These are phyloP conservation scores for Trichosporon sp. DNA, from an alignment of 1,284 basidiomycete species.

Conservation along the genomic window DNA sequence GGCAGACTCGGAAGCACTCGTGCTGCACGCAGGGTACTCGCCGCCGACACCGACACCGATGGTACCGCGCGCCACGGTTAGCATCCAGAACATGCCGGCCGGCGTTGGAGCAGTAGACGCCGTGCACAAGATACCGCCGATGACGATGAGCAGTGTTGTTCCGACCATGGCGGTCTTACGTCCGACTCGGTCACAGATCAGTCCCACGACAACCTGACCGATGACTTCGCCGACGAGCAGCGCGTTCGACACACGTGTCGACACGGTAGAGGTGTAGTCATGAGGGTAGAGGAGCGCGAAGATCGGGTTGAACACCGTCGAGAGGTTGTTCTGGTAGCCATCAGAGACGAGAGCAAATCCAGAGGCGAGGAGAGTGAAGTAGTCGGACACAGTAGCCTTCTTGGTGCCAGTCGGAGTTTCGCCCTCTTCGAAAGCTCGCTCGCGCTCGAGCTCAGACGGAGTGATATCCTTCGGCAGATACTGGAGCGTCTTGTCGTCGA, in stretches of 20 bases:
- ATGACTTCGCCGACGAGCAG: conserved; percentile 40
- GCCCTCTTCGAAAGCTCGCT: background rate
- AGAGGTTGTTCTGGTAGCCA: conserved; percentile 49
- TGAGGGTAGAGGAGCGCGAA: conserved; percentile 29
- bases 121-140: conserved; percentile 38
- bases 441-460: background rate
- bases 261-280: conserved; percentile 32
- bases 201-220: conserved; percentile 36
- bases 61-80: conserved; percentile 70
- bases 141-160: conserved; percentile 39
- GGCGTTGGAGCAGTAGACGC: conserved; percentile 35
- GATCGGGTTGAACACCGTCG: conserved; percentile 36
- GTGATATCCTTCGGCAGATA: conserved; percentile 5
- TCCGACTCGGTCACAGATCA: conserved; percentile 40
- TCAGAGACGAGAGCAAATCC: conserved; percentile 46
- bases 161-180: conserved; percentile 42
- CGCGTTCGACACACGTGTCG: conserved; percentile 42
- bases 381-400: conserved; percentile 27
- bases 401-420: background rate
- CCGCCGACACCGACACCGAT: conserved; percentile 73
- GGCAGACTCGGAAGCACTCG: conserved; percentile 68
- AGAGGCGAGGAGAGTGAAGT: conserved; percentile 40
- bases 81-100: conserved; percentile 67
- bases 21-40: conserved; percentile 72
- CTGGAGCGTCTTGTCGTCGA: background rate